Evolutionary conservation across 1,284 basidiomycete species (phyloP).

Genomic region (Golubevia sp.): DNA sequence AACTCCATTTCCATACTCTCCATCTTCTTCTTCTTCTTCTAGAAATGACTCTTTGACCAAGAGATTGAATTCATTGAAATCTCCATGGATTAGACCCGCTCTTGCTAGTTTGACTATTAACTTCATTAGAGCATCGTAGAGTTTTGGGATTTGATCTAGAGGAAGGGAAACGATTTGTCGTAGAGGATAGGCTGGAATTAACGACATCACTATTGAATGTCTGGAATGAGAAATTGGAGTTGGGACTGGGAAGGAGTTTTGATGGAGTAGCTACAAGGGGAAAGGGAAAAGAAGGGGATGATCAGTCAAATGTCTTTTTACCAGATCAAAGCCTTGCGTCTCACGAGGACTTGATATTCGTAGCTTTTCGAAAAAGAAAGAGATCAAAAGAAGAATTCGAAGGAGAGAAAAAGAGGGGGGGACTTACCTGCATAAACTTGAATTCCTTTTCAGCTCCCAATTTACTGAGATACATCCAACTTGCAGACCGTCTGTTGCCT

Average conservation of each 20-base stretch:
- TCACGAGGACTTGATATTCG: not conserved
- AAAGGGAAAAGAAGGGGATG: not conserved
- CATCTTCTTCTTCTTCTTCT: slow-evolving; percentile 6
- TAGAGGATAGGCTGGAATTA: slow-evolving; percentile 48
- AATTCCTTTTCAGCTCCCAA: slow-evolving; percentile 54
- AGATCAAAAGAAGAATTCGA: not conserved
- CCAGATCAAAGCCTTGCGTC: not conserved
- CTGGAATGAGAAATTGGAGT: slow-evolving; percentile 48
- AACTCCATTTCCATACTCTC: slow-evolving; percentile 1
- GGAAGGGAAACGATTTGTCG: slow-evolving; percentile 52
- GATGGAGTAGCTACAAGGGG: slow-evolving; percentile 30
- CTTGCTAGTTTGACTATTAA: slow-evolving; percentile 54
- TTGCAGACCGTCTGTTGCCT: slow-evolving; percentile 54
- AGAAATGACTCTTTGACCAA: slow-evolving; percentile 33
- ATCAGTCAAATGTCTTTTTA: not conserved
- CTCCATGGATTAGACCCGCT: slow-evolving; percentile 54
- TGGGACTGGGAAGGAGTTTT: slow-evolving; percentile 54
- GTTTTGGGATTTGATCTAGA: slow-evolving; percentile 35
- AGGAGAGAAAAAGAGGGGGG: not conserved
- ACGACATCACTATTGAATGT: slow-evolving; percentile 54
- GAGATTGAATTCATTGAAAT: slow-evolving; percentile 61
- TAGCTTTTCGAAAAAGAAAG: too few species aligned
- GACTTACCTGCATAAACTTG: slow-evolving; percentile 45
- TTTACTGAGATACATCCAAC: slow-evolving; percentile 60
- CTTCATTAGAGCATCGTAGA: slow-evolving; percentile 54